phyloP scores from a whole-genome alignment of 352 stramenopile genomes.

The Phytophthora colocasiae region DNA sequence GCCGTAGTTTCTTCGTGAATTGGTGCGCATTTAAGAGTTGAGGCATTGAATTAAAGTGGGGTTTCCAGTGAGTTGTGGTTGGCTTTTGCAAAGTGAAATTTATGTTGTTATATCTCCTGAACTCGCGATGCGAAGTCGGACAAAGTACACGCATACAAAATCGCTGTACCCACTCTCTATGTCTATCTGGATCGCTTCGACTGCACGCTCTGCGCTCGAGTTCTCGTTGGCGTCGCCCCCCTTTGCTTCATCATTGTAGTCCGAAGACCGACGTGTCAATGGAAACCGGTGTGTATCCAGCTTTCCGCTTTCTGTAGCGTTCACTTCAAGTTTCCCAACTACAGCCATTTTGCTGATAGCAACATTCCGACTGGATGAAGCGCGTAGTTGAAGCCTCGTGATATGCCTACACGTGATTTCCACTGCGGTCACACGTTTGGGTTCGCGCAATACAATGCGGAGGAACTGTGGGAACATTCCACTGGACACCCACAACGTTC shows the following conservation, averaged over 20 bases:
- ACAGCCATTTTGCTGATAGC: conserved; percentile 36
- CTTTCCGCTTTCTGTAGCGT: conserved; percentile 47
- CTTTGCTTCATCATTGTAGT: conserved; percentile 20
- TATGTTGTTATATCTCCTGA: conserved; percentile 26
- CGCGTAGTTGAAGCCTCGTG: conserved; percentile 63
- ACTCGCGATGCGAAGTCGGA: conserved; percentile 47
- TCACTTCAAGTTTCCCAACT: conserved; percentile 47
- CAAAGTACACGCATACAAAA: conserved; percentile 76
- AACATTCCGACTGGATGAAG: conserved; percentile 44
- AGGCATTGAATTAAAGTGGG: not conserved
- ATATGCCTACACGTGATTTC: conserved; percentile 78
- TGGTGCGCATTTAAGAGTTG: not conserved
- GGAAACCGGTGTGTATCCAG: conserved; percentile 63
- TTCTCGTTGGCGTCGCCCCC: conserved; percentile 15
- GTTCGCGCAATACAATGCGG: conserved; percentile 65
- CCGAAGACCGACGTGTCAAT: conserved; percentile 16
- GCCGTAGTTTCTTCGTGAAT: conserved; percentile 19
- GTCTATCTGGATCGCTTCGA: conserved; percentile 70
- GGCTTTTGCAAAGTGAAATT: conserved; percentile 1
- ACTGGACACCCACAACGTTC: conserved; percentile 72
- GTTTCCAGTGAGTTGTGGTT: not conserved
- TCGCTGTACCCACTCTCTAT: conserved; percentile 74
- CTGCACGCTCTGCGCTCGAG: conserved; percentile 7
- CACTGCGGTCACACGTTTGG: conserved; percentile 57
- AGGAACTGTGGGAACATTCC: conserved; percentile 82